Base-by-base conservation (phyloP, 257 asterid genomes). In the Przewalskia tangutica region DNA sequence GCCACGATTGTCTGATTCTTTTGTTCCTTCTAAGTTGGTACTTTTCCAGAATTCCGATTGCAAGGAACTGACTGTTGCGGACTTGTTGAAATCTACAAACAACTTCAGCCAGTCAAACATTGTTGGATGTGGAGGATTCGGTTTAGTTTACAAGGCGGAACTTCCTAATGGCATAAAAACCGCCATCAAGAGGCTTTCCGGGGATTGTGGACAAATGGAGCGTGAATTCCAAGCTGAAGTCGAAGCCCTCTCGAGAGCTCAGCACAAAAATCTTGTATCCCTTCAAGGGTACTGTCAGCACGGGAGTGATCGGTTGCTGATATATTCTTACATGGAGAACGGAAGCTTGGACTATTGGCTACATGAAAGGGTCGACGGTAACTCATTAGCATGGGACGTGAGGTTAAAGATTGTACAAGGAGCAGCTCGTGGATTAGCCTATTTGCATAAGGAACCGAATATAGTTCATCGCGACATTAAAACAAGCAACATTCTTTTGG, bases 311-410 rank as follows among this genome's bases (percentile, higher is more conserved):
- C 86, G 94, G 83, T 79, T 95, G 62, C 77, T 95, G 62, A 94
- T 95, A 4, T 92, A 95, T 89, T 92, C 97, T 6, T 95, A 94
- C 84, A 95, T 95, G 98, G 98, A 92, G 80, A 94, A 94, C n/a
- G 99, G 98, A 66, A 95, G 99, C 92, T 89, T 95, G 83, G 99
- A 95, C 80, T 95, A 90, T 51, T 95, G 99, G 99, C 73, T 95
- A 85, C 99, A 95, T 53, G 98, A 95, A 59, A 85, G 90, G 80
- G 86, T 91, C 0, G 97, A 95, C 4, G 94, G 87, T 36, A 73
- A 88, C 54, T 80, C 94, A 20, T 83, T 95, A 20, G 54, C 83
- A 14, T 94, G 93, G 95, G 93, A 86, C 5, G 82, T 91, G 0
- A 85, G 99, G 81, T 46, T 91, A 73, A 89, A 78, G 84, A 92